phyloP scores from a whole-genome alignment of 345 rosid genomes.

The Eucalyptus lansdowneana region DNA sequence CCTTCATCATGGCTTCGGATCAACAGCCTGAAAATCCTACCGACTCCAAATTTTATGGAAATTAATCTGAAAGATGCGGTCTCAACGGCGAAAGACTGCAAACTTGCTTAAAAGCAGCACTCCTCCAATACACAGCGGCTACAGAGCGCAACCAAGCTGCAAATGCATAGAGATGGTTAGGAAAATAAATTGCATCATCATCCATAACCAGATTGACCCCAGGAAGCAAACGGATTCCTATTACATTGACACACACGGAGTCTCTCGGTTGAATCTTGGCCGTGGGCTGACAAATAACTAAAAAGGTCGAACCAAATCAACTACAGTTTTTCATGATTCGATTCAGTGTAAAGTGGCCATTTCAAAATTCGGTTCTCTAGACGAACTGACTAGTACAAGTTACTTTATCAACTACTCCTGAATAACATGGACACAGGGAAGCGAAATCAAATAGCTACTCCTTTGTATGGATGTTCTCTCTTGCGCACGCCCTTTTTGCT shows the following conservation, averaged over 20 bases:
- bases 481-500: not conserved
- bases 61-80: not conserved
- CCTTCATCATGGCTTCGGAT: not conserved
- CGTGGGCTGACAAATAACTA: not conserved
- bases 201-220: not conserved
- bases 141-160: constrained; percentile 27
- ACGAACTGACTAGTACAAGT: no score
- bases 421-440: no score
- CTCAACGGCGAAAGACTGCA: not conserved
- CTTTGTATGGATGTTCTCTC: no score
- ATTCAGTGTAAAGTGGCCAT: not conserved
- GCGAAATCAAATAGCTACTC: no score
- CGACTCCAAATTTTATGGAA: not conserved
- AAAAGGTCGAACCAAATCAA: not conserved
- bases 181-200: not conserved
- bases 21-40: not conserved
- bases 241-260: not conserved
- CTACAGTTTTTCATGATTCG: no score
- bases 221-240: not conserved
- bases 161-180: not conserved
- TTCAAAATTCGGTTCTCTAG: not conserved
- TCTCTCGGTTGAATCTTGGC: not conserved
- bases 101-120: not conserved
- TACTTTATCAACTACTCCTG: no score
- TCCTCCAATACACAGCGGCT: constrained; percentile 12